These are phyloP conservation scores for Chenopodium formosanum DNA, from an alignment of 148 eudicot species.

Conservation along the genomic window DNA sequence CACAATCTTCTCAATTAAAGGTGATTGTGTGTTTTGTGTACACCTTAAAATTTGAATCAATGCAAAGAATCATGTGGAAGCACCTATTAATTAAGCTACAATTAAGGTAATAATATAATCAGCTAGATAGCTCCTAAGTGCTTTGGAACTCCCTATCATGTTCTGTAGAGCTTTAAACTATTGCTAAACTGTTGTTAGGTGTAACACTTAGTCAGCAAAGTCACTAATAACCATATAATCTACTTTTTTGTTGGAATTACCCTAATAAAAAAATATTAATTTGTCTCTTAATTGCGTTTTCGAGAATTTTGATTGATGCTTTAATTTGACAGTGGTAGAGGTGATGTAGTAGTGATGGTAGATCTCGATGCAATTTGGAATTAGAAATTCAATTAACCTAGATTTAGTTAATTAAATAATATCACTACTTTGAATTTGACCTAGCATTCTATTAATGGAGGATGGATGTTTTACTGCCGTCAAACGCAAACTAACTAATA, in stretches of 20 bases:
- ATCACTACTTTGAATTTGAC: not conserved
- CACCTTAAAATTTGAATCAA: not conserved
- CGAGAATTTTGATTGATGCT: not conserved
- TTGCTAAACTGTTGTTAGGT: not conserved
- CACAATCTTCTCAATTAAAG: slow-evolving; percentile 13
- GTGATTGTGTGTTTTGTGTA: not conserved
- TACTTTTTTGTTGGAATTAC: not conserved
- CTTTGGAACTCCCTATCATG: not conserved
- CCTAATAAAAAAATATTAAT: not conserved
- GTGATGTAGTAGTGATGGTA: not conserved
- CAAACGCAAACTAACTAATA: not conserved
- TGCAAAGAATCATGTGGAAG: not conserved
- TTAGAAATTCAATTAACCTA: not conserved
- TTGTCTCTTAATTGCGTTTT: not conserved
- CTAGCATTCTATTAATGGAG: not conserved
- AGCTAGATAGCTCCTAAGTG: not conserved
- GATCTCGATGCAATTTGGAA: not conserved
- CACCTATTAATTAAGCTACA: not conserved
- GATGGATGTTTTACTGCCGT: not conserved
- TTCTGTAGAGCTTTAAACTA: not conserved
- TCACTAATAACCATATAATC: not conserved
- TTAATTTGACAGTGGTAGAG: not conserved
- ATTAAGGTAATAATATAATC: not conserved
- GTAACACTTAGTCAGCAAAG: not conserved
- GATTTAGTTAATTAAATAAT: not conserved